Evolutionary conservation across 257 asterid species (phyloP), one percentile per base, ranked within the genome.

Genomic region (Solanum sparsipilum): DNA sequence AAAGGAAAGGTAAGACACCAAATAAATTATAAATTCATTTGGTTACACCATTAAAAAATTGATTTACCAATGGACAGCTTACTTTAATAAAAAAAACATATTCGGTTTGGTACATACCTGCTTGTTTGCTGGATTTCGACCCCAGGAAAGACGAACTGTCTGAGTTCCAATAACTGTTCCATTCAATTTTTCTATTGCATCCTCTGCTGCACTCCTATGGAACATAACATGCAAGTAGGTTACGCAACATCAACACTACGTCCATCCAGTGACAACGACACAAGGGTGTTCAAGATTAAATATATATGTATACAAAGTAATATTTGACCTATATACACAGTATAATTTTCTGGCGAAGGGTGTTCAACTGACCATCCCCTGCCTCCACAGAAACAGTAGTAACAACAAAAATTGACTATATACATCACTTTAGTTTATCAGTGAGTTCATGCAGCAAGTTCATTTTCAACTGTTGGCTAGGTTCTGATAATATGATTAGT

Each of bases 101-200:
- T 15, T 56, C 4, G 10, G 65, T 56, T 79, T 79, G 85, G 39
- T 82, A 48, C 39, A 31, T 48, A 82, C 86, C 89, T 87, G 89
- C 31, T 68, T 87, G 89, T 87, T 87, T 32, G 86, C 87, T 60
- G 83, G 89, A 39, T 71, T 87, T 48, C 89, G 86, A 32, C 86
- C 86, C 88, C 88, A 88, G 39, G 90, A 88, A 38, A 88, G 90
- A 58, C 90, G 90, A 75, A 88, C 90, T n/a, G 84, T 65, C 88
- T 88, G 85, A 48, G 86, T 78, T n/a, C 88, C 90, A 67, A 85
- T 85, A 68, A 88, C 83, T 63, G 90, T 32, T 85, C 90, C 90
- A 85, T 88, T 88, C 27, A 85, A 71, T 38, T 72, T 88, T 87
- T 76, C 88, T 75, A 88, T 88, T 34, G 90, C 86, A 10, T 88